phyloP scores from a whole-genome alignment of 768 basidiomycete genomes.

The Russula vinacea region DNA sequence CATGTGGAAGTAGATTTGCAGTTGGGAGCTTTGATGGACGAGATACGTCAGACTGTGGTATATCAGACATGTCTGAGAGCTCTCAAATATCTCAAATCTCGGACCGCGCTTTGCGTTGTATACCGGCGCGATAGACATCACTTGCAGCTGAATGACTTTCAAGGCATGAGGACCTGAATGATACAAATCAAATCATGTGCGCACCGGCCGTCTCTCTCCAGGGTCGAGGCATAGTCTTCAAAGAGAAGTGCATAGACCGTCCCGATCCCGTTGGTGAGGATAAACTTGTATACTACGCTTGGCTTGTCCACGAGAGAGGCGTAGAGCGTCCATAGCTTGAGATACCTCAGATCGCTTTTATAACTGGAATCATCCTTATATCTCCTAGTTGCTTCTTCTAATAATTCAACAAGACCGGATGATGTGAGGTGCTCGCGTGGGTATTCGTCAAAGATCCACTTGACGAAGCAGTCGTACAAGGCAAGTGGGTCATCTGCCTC shows the following conservation, averaged over 20 bases:
- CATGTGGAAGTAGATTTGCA: constrained; percentile 56
- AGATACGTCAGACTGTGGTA: constrained; percentile 81
- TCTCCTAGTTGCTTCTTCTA: constrained; percentile 78
- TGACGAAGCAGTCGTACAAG: constrained; percentile 80
- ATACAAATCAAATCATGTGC: constrained; percentile 5
- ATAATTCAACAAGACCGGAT: constrained; percentile 73
- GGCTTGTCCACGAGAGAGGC: constrained; percentile 74
- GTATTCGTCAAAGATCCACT: constrained; percentile 85
- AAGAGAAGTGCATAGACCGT: constrained; percentile 79
- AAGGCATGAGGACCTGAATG: constrained; percentile 6
- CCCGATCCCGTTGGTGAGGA: constrained; percentile 51
- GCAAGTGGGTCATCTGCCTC: constrained; percentile 85
- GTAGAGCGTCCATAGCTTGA: constrained; percentile 89
- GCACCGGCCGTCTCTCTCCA: constrained; percentile 78
- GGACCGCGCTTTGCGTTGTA: constrained; percentile 66
- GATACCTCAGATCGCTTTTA: constrained; percentile 82
- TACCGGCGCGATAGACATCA: constrained; percentile 74
- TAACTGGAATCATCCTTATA: constrained; percentile 85
- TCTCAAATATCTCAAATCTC: neutral
- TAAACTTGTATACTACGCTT: constrained; percentile 55
- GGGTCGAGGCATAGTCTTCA: constrained; percentile 81
- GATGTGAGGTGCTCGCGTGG: constrained; percentile 58
- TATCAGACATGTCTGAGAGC: constrained; percentile 46
- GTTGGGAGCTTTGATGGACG: constrained; percentile 82
- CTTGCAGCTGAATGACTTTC: constrained; percentile 74